Evolutionary conservation across 2,329 filamentous ascomycete genomes (phyloP).

Genomic region (Tolypocladium nubicola): DNA sequence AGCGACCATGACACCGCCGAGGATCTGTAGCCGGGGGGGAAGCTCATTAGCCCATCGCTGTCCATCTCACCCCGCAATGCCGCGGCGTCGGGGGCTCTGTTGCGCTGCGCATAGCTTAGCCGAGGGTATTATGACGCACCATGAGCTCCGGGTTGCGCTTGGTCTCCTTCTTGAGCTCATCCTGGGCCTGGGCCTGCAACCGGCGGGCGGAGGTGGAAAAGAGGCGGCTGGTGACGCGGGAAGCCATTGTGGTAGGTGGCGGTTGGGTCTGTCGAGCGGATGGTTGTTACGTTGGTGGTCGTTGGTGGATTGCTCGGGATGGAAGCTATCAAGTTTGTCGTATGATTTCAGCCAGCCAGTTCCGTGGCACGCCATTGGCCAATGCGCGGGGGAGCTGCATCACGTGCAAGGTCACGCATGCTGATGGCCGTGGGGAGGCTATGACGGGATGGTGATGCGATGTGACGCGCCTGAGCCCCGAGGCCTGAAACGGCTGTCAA

Average conservation of each 20-base stretch:
- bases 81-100: neutral
- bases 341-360: neutral
- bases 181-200: conserved; percentile 31
- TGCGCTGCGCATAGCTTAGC: conserved; percentile 5
- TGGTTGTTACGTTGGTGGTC: conserved; percentile 6
- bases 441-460: neutral
- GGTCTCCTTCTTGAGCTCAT: conserved; percentile 44
- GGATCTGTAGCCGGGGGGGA: conserved; percentile 47
- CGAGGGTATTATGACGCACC: conserved; percentile 28
- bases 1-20: conserved; percentile 82
- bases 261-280: neutral
- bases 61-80: neutral
- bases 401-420: neutral
- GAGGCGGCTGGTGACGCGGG: conserved; percentile 43
- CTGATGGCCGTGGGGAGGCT: neutral
- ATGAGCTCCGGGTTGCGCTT: conserved; percentile 41
- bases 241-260: conserved; percentile 37
- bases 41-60: neutral
- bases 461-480: neutral
- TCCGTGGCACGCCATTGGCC: neutral
- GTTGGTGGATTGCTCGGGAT: conserved; percentile 5
- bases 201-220: conserved; percentile 45
- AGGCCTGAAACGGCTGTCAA: neutral
- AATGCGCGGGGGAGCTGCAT: neutral
- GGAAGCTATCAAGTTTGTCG: neutral